Evolutionary conservation across 371 early-diverging fungal species (phyloP).

Genomic region (Apophysomyces ossiformis): DNA sequence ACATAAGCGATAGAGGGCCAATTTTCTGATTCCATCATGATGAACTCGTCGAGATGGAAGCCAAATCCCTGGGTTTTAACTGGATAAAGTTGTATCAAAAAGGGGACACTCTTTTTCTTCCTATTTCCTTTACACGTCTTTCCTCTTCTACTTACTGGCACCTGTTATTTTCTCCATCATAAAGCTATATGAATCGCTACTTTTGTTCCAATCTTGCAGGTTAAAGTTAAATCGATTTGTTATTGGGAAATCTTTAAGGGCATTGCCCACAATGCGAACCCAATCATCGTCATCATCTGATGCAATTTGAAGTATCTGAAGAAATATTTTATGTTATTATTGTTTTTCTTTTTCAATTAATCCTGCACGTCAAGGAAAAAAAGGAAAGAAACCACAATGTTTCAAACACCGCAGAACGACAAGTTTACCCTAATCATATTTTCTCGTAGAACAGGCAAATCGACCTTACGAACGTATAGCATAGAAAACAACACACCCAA

Average conservation of each 20-base stretch:
- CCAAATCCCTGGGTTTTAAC: slow-evolving; percentile 23
- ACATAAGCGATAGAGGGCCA: slow-evolving; percentile 15
- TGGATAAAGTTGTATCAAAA: slow-evolving; percentile 9
- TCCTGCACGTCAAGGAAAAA: slow-evolving; percentile 10
- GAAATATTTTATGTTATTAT: background rate
- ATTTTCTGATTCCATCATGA: slow-evolving; percentile 12
- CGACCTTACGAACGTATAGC: slow-evolving; percentile 24
- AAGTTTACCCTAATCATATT: slow-evolving; percentile 21
- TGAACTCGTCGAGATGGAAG: slow-evolving; percentile 22
- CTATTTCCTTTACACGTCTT: background rate
- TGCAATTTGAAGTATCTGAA: slow-evolving; percentile 12
- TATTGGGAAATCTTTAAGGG: slow-evolving; percentile 12
- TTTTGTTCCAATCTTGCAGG: slow-evolving; percentile 15
- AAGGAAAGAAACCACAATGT: slow-evolving; percentile 4
- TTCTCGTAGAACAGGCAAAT: slow-evolving; percentile 10
- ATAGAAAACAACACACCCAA: slow-evolving; percentile 23
- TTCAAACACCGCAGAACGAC: slow-evolving; percentile 9
- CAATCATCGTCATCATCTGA: slow-evolving; percentile 19
- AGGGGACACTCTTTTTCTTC: background rate
- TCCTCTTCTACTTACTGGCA: slow-evolving; percentile 16
- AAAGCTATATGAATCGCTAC: background rate
- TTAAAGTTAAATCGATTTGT: slow-evolving; percentile 11
- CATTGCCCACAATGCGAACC: slow-evolving; percentile 15
- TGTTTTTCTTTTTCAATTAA: background rate
- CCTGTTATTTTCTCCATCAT: slow-evolving; percentile 5